Percentiles rank a stretch among this genome's conserved stretches.
Evolutionary conservation across 2,329 filamentous ascomycete genomes (phyloP).

Genomic region (Fusarium sp.): DNA sequence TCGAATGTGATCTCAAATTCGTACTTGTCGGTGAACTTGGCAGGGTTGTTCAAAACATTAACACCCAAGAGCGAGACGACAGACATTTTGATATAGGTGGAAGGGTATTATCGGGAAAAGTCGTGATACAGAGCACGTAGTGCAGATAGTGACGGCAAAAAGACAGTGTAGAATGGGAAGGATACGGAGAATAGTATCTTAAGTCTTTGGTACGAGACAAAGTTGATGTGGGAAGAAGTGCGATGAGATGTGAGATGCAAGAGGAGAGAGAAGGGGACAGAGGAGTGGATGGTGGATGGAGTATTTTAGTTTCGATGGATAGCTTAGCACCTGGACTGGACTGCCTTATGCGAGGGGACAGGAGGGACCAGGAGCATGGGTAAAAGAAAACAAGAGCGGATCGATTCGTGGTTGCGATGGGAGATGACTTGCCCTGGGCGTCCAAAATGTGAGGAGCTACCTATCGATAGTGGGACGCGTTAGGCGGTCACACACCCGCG

Average conservation of each 20-base stretch:
- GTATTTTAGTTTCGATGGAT: slow-evolving; percentile 23
- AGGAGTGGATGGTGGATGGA: slow-evolving; percentile 22
- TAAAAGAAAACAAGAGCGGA: slow-evolving; percentile 42
- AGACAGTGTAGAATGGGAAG: background rate
- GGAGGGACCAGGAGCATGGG: slow-evolving; percentile 15
- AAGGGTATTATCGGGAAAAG: background rate
- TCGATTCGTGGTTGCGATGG: slow-evolving; percentile 41
- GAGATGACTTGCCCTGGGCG: slow-evolving; percentile 34
- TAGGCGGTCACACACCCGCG: slow-evolving; percentile 42
- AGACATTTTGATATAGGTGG: slow-evolving; percentile 72
- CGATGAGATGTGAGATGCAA: slow-evolving; percentile 13
- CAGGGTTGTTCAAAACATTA: slow-evolving; percentile 96
- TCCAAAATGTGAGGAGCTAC: slow-evolving; percentile 29
- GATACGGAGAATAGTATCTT: slow-evolving; percentile 7
- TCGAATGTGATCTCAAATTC: slow-evolving; percentile 99
- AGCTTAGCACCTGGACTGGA: slow-evolving; percentile 2
- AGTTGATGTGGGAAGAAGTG: slow-evolving; percentile 12
- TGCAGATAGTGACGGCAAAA: background rate
- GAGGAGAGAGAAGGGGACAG: slow-evolving; percentile 9
- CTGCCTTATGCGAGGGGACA: background rate
- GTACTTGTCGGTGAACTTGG: slow-evolving; percentile 91
- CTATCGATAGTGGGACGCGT: slow-evolving; percentile 42
- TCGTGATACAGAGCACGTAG: slow-evolving; percentile 8
- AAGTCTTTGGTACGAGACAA: slow-evolving; percentile 9
- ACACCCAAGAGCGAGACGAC: slow-evolving; percentile 96